Evolutionary conservation across 2,329 filamentous ascomycete species (phyloP), one percentile per base, ranked within the genome.

Genomic region (Blastomyces gilchristii): DNA sequence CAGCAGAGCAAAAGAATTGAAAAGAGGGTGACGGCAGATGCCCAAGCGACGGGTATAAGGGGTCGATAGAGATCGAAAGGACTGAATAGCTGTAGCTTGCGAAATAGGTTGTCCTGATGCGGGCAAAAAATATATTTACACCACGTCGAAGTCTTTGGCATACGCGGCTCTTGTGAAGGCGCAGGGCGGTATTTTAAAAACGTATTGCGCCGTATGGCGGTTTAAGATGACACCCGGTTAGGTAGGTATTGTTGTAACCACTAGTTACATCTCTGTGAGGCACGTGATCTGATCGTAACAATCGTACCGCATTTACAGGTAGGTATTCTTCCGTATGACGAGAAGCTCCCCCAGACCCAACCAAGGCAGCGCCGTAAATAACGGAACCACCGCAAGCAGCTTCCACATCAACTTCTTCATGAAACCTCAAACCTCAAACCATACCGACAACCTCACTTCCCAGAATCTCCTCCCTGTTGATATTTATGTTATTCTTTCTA

Each of bases 401-500:
- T 59, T 43, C 53, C n/a, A 31, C 57, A 47, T 59, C 41, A 59
- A 45, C 57, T n/a, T 45, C 56, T 50, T 12, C 14, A 50, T 50
- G 22, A 50, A 50, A 50, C 34, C 7, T 28, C 34, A 22, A 43
- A 41, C 14, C 56, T 22, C n/a, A 22, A 22, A 22, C n/a, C n/a
- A 43, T 58, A 8, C n/a, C 37, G 9, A 16, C 22, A 12, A n/a
- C 37, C 56, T 16, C 8, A 25, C 9, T 25, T 9, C 6, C 28
- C 14, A 45, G 22, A n/a, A 2, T 8, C 31, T 34, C n/a, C 28
- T 22, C 14, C 12, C 8, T 25, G n/a, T 28, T 25, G n/a, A 43
- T 28, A 43, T 41, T 14, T 45, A 28, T 39, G 3, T 39, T 43
- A 28, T 28, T 45, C 3, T 3, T 3, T 9, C 18, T n/a, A 16